Base-by-base conservation (phyloP, 2,329 filamentous ascomycete genomes). In the Stemphylium lycopersici region DNA sequence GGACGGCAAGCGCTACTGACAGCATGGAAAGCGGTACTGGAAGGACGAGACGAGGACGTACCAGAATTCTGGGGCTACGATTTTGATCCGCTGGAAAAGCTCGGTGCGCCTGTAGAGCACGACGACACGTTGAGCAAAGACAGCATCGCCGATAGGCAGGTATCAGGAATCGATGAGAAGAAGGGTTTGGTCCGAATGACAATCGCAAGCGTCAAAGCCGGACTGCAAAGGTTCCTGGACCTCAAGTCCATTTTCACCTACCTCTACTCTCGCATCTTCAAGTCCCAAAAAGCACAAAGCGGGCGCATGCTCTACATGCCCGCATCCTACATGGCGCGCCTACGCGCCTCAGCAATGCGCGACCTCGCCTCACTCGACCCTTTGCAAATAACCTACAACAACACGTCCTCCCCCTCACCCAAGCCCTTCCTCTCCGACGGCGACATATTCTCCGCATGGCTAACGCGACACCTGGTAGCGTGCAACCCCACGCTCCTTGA, bases 21-120 rank as follows among this genome's bases (percentile, higher is more conserved):
- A 20, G 65, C 65, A 8, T 71, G 67, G 68, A 48, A 44, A 13
- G 56, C 57, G 12, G 53, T 69, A 12, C 53, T 71, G n/a, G 48
- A 66, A 18, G 63, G 66, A 1, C 56, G 59, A 24, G 65, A 69
- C 11, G 41, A 60, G 6, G 65, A 65, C 12, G 46, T 65, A 1
- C 50, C 55, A 0, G 51, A 59, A 16, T 55, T 61, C 31, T 62
- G 43, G 13, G 13, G 65, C 18, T 65, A 59, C 46, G 58, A 69
- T 11, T 49, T 48, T 13, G 67, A 71, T 41, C 67, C 65, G 2
- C 29, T 65, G 6, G 48, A 51, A 20, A 24, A 51, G 6, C 38
- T 70, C 16, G 66, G 52, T 10, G 36, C 32, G 18, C 36, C 45
- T 34, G 18, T 29, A 39, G 10, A 22, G 22, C 11, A 49, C 6